A percentile compares a stretch with the other conserved stretches of the same genome.
Conservation (phyloP, 2,329 filamentous ascomycete genomes). For the Pseudogymnoascus sp. region DNA sequence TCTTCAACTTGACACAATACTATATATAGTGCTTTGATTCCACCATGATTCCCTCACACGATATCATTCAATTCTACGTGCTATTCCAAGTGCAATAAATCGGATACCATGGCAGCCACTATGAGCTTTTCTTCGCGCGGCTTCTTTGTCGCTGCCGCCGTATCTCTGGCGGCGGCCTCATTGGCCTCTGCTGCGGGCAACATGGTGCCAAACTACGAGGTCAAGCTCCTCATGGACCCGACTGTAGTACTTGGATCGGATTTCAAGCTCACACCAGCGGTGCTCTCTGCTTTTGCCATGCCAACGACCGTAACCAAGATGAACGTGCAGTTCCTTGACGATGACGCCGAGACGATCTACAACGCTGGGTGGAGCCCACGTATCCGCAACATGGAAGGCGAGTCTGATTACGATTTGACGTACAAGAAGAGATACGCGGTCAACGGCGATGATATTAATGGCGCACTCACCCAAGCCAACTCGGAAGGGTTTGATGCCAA, state of each 20-base stretch:
- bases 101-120: neutral
- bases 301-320: constrained; percentile 29
- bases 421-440: constrained; percentile 34
- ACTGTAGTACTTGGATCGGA: constrained; percentile 27
- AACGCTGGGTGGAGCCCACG: constrained; percentile 31
- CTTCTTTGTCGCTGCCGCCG: neutral
- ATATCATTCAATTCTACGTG: neutral
- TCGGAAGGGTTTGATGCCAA: constrained; percentile 30
- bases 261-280: constrained; percentile 26
- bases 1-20: neutral
- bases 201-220: constrained; percentile 30
- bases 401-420: constrained; percentile 31
- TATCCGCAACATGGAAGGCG: constrained; percentile 31
- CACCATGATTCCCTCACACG: neutral
- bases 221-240: constrained; percentile 30
- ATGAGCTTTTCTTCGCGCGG: neutral
- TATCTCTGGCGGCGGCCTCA: neutral
- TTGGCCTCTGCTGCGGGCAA: constrained; percentile 4
- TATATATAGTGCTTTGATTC: neutral
- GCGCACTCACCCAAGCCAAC: constrained; percentile 27
- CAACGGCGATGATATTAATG: constrained; percentile 24
- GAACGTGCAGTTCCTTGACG: constrained; percentile 34
- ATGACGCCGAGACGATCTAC: constrained; percentile 27
- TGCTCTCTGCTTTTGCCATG: constrained; percentile 28
- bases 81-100: neutral